A percentile compares a stretch with the other conserved stretches of the same genome.
Conservation (phyloP, 306 rosid species). For the Ziziphus jujuba region DNA sequence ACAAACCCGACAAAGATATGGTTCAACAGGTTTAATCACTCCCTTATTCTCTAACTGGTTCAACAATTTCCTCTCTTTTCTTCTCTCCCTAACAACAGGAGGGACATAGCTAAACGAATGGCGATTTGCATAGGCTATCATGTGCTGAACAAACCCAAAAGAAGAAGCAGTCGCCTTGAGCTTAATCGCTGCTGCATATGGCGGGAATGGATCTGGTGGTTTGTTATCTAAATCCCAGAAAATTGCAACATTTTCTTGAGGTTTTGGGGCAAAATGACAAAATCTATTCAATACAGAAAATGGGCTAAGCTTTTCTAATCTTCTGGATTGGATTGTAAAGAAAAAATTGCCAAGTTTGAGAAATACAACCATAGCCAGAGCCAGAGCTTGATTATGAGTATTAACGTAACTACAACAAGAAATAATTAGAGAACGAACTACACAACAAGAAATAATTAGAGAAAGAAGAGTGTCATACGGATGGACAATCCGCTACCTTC, state of each 20-base stretch:
- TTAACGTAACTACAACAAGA: background rate
- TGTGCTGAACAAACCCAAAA: slow-evolving; percentile 59
- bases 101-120: slow-evolving; percentile 55
- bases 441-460: too few relatives aligned
- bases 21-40: slow-evolving; percentile 47
- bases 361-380: slow-evolving; percentile 33
- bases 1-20: slow-evolving; percentile 68
- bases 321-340: slow-evolving; percentile 11
- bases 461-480: too few relatives aligned
- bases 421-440: background rate
- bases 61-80: slow-evolving; percentile 47
- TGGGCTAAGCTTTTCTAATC: slow-evolving; percentile 1
- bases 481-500: too few relatives aligned
- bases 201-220: slow-evolving; percentile 68
- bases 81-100: slow-evolving; percentile 44
- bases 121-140: slow-evolving; percentile 71
- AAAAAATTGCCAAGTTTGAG: slow-evolving; percentile 32
- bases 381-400: background rate
- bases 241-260: slow-evolving; percentile 52
- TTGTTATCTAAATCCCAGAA: slow-evolving; percentile 89
- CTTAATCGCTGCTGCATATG: slow-evolving; percentile 70
- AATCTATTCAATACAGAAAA: slow-evolving; percentile 17
- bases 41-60: slow-evolving; percentile 55
- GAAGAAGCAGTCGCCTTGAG: slow-evolving; percentile 65
- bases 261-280: slow-evolving; percentile 31